Conservation (phyloP, 2,329 filamentous ascomycete genomes). For the Clonostachys rhizophaga region DNA sequence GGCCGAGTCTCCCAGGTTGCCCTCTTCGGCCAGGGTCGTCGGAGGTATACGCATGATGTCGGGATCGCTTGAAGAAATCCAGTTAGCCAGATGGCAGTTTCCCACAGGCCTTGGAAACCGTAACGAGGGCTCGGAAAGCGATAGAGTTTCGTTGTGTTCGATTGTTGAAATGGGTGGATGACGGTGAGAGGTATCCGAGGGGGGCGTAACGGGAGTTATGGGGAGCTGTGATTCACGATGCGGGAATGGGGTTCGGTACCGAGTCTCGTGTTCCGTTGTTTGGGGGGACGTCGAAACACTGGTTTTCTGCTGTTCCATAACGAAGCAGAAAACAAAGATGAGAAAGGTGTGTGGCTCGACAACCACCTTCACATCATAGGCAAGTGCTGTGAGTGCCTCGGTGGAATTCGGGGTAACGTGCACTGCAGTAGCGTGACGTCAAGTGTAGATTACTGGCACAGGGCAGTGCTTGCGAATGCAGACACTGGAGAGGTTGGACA, state of each 20-base stretch:
- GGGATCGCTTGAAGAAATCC: constrained; percentile 53
- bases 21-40: constrained; percentile 25
- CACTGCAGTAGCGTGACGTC: no score
- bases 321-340: constrained; percentile 24
- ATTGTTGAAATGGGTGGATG: neutral
- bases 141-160: neutral
- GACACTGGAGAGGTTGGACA: no score
- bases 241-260: neutral
- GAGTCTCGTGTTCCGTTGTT: constrained; percentile 2
- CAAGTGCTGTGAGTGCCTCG: neutral
- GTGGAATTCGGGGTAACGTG: no score
- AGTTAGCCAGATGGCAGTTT: constrained; percentile 51
- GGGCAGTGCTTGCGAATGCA: no score
- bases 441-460: no score
- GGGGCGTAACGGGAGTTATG: no score
- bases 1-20: constrained; percentile 49
- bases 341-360: neutral
- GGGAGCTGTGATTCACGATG: constrained; percentile 1
- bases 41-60: constrained; percentile 47
- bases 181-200: neutral
- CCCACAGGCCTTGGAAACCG: constrained; percentile 53
- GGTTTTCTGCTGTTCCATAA: constrained; percentile 45
- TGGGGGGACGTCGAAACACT: constrained; percentile 16
- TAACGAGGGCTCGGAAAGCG: constrained; percentile 42
- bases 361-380: neutral